Base-by-base conservation (phyloP, 2,329 filamentous ascomycete genomes). In the Epichloe bromicola region DNA sequence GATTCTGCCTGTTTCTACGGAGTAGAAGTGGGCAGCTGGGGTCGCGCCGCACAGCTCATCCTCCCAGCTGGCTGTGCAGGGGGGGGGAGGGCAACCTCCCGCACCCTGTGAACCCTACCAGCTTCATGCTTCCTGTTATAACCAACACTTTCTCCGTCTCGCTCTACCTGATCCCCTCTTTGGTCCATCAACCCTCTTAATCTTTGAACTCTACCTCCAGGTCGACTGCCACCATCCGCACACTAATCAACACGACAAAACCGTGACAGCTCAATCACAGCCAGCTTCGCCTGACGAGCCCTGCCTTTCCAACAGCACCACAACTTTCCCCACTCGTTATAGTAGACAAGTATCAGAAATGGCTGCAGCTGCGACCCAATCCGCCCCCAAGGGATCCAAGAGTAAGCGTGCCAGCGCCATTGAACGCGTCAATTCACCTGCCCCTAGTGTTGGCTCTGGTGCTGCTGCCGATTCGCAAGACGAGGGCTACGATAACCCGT, bases 401-500 rank as follows among this genome's bases (percentile, higher is more conserved):
- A 86, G 86, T 76, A 81, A 80, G 74, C 70, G 67, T 49, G 63
- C 74, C 56, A 80, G 75, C 71, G 66, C 65, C 51, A 63, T 68
- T 51, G 69, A 69, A 59, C 74, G 75, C 57, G 75, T 71, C 61
- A 74, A 77, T 52, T 80, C 78, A 42, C 74, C 77, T 51, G 74
- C 78, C 26, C 72, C 75, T 40, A 73, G 74, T 59, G 52, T 57
- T 41, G 63, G 70, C 53, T 70, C 75, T 51, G 67, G 70, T 54
- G 65, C 71, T 46, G 65, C 72, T 50, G 74, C 76, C 56, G 81
- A 82, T 61, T 74, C 74, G 53, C 68, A 70, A 48, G 82, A 87
- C 52, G 80, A 80, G 54, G 63, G 67, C 55, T 73, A 72, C 55
- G 90, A 96, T 65, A 89, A 80, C 61, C 74, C 82, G 39, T 89